Evolutionary conservation across 106 monocot species (phyloP).

Genomic region (Dendrobium officinale): DNA sequence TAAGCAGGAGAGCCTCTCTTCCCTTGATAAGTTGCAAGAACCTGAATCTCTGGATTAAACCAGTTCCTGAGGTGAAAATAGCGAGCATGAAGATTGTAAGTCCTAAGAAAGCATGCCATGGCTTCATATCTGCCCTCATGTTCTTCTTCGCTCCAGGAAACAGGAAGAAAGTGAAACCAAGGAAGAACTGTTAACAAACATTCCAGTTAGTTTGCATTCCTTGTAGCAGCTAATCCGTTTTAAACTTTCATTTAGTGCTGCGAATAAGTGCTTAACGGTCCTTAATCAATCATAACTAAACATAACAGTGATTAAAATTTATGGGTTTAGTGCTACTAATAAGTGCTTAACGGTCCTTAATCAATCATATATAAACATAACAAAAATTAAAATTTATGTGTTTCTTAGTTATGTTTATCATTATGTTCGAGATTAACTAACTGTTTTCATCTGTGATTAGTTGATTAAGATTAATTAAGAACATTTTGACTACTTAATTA

Average conservation of each 20-base stretch:
- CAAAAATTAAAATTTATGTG: neutral
- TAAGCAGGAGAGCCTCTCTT: constrained; percentile 17
- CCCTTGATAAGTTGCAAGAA: neutral
- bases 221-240: too few species aligned
- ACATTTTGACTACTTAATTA: too few species aligned
- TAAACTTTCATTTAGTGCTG: too few species aligned
- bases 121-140: constrained; percentile 13
- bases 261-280: too few species aligned
- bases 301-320: too few species aligned
- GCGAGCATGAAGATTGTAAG: constrained; percentile 23
- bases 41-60: constrained; percentile 18
- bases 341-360: neutral
- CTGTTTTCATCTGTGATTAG: too few species aligned
- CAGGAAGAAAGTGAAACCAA: constrained; percentile 21
- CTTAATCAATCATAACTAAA: too few species aligned
- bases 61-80: constrained; percentile 23
- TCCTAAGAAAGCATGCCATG: constrained; percentile 35
- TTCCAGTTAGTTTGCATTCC: neutral
- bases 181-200: constrained; percentile 14
- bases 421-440: too few species aligned
- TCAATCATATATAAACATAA: neutral
- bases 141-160: constrained; percentile 11
- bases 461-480: too few species aligned
- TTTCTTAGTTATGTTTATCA: too few species aligned
- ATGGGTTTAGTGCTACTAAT: too few species aligned